Percentiles rank a stretch among this genome's conserved stretches.
These are phyloP conservation scores for Entonaema liquescens DNA, from an alignment of 495 filamentous ascomycete genomes.

Conservation along the genomic window DNA sequence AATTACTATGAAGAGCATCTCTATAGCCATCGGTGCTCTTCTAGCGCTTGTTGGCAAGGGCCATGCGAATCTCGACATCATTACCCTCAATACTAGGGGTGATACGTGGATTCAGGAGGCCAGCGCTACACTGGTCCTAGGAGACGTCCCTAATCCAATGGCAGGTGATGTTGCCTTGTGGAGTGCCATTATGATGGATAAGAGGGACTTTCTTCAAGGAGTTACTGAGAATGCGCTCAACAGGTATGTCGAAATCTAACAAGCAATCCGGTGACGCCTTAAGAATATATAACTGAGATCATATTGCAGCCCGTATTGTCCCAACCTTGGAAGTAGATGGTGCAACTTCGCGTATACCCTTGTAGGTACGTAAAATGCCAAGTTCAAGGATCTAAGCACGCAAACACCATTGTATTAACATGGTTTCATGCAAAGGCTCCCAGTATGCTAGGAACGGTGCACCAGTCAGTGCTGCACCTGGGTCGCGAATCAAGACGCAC, in stretches of 20 bases:
- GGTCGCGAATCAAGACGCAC: not conserved
- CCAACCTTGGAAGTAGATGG: not conserved
- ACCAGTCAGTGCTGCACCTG: not conserved
- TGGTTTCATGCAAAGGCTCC: not conserved
- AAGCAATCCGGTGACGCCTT: not conserved
- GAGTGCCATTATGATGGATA: slow-evolving; percentile 13
- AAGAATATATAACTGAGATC: not conserved
- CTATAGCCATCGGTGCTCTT: not conserved
- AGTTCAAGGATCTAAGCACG: not conserved
- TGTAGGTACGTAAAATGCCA: not conserved
- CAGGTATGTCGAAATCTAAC: not conserved
- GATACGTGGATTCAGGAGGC: not conserved
- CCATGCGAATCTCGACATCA: not conserved
- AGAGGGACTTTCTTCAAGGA: slow-evolving; percentile 11
- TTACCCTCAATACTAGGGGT: not conserved
- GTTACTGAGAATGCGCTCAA: not conserved
- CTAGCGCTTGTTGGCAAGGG: not conserved
- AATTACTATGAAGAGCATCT: not conserved
- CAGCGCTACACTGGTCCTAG: slow-evolving; percentile 3
- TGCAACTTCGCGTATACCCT: not conserved
- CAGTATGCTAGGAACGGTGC: not conserved
- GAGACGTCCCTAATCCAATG: slow-evolving; percentile 5
- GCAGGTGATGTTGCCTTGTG: slow-evolving; percentile 5
- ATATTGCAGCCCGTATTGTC: not conserved
- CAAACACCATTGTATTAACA: not conserved